Conservation (phyloP, 345 rosid genomes). For the Eutrema heterophyllum region DNA sequence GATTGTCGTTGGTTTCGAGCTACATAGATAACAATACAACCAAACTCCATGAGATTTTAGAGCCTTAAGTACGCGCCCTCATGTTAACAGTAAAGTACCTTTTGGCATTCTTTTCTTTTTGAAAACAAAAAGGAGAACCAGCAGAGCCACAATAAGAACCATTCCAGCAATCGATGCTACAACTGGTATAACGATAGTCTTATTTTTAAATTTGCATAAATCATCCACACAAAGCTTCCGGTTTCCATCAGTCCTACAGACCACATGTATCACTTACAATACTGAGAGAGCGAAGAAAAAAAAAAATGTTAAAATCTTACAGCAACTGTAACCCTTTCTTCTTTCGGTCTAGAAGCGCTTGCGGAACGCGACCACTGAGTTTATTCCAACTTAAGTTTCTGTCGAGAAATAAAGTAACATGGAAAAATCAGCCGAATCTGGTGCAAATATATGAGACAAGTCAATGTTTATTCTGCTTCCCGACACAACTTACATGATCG, state of each 20-base stretch:
- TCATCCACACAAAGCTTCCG: conserved; percentile 11
- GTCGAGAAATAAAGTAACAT: not conserved
- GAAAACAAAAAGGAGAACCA: not conserved
- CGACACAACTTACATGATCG: conserved; percentile 30
- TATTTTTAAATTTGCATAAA: conserved; percentile 15
- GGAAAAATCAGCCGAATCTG: no score
- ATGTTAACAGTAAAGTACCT: not conserved
- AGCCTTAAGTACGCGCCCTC: not conserved
- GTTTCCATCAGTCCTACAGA: conserved; percentile 17
- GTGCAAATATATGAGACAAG: no score
- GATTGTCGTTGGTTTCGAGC: no score
- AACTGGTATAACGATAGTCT: conserved; percentile 1
- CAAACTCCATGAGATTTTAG: not conserved
- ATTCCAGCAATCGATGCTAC: conserved; percentile 20
- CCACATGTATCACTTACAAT: not conserved
- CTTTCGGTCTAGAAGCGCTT: no score
- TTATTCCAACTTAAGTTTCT: conserved; percentile 37
- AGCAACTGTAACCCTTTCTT: not conserved
- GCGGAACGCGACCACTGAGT: conserved; percentile 24
- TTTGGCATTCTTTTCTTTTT: not conserved
- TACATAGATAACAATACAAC: not conserved
- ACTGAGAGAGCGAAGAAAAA: no score
- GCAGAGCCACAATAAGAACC: not conserved
- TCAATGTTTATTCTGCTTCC: not conserved
- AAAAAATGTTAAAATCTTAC: not conserved